A percentile compares a stretch with the other conserved stretches of the same genome.
These are phyloP conservation scores for Calonectria montana DNA, from an alignment of 2,329 filamentous ascomycete genomes.

Conservation along the genomic window DNA sequence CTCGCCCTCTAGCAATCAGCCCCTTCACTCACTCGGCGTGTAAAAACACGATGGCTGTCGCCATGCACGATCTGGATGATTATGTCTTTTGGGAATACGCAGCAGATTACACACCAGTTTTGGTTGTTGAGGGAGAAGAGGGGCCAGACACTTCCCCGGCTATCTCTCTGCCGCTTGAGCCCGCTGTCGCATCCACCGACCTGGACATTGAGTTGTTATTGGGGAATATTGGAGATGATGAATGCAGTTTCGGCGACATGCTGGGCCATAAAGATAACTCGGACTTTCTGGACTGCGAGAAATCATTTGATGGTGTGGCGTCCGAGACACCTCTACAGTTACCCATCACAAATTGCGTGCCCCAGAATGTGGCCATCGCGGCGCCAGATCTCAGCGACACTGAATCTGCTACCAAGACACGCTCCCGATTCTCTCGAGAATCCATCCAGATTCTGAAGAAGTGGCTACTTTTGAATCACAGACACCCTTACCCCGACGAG, in stretches of 20 bases:
- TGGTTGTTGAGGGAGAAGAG: slow-evolving; percentile 24
- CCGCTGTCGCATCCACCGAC: not conserved
- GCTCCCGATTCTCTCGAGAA: slow-evolving; percentile 81
- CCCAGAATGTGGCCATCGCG: not conserved
- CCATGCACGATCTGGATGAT: slow-evolving; percentile 67
- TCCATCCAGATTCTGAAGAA: slow-evolving; percentile 84
- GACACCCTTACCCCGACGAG: slow-evolving; percentile 89
- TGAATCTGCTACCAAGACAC: slow-evolving; percentile 64
- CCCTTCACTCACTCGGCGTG: not conserved
- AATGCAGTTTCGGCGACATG: slow-evolving; percentile 69
- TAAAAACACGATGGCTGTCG: slow-evolving; percentile 16
- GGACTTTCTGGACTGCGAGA: slow-evolving; percentile 46
- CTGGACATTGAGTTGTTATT: slow-evolving; percentile 64
- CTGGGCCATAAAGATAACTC: slow-evolving; percentile 67
- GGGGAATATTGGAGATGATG: slow-evolving; percentile 66
- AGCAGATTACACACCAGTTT: slow-evolving; percentile 46
- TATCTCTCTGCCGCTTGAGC: not conserved
- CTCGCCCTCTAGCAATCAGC: not conserved
- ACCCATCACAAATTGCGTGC: too few species aligned
- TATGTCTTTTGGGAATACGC: slow-evolving; percentile 72
- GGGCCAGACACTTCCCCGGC: not conserved
- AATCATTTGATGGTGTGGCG: too few species aligned
- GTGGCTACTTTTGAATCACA: slow-evolving; percentile 83
- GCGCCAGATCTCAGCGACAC: not conserved
- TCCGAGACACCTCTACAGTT: slow-evolving; percentile 50